phyloP scores from a whole-genome alignment of 192 early-diverging fungal genomes.

The Backusella tarrabulga region DNA sequence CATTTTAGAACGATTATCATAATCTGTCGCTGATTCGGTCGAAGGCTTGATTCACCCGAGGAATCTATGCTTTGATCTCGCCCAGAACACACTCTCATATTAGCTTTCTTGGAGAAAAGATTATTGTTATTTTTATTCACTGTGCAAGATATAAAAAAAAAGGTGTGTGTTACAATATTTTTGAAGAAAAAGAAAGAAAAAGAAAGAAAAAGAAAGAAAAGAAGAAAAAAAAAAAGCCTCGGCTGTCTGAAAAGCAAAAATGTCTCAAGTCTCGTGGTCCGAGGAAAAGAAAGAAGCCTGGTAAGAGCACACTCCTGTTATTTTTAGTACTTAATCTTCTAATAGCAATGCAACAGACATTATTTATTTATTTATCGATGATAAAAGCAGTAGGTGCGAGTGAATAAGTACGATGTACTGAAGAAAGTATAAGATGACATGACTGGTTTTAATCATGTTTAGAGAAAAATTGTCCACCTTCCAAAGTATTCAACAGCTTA shows the following conservation, averaged over 20 bases:
- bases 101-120: not conserved
- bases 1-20: not conserved
- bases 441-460: no score
- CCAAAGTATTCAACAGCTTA: no score
- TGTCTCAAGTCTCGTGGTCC: not conserved
- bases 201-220: no score
- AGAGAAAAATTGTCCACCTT: no score
- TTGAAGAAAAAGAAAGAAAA: no score
- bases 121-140: not conserved
- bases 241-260: not conserved
- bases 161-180: no score
- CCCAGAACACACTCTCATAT: not conserved
- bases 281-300: not conserved
- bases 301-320: no score
- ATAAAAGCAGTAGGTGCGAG: not conserved
- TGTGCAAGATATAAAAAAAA: no score
- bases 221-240: no score
- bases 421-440: no score
- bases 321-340: not conserved
- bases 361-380: no score
- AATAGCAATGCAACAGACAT: not conserved
- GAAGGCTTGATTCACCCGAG: not conserved
- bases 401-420: no score
- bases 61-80: not conserved
- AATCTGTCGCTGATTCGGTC: constrained; percentile 1